Conservation (phyloP, 164 flowering plant genomes). For the Aristolochia contorta region DNA sequence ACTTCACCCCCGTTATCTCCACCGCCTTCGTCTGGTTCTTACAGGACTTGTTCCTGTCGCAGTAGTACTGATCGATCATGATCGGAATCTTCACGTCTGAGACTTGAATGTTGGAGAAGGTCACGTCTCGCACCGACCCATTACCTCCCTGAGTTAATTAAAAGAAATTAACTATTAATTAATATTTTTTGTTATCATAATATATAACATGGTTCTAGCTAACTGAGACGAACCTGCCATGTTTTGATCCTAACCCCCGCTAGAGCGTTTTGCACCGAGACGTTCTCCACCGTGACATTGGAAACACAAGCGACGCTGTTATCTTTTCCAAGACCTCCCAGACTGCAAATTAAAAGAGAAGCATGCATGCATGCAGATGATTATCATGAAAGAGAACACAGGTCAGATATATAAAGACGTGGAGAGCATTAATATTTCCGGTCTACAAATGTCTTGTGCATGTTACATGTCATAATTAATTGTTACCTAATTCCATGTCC, state of each 20-base stretch:
- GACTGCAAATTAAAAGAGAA: constrained; percentile 14
- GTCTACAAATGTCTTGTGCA: too few species aligned
- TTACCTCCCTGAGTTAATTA: too few species aligned
- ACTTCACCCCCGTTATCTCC: constrained; percentile 50
- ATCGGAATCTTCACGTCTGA: constrained; percentile 57
- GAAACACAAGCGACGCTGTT: constrained; percentile 58
- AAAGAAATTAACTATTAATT: too few species aligned
- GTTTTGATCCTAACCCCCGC: constrained; percentile 64
- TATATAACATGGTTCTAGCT: too few species aligned
- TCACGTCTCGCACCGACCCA: constrained; percentile 52
- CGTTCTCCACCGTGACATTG: constrained; percentile 37
- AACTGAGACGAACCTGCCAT: constrained; percentile 41
- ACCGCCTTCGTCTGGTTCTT: constrained; percentile 74
- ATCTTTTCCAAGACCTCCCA: constrained; percentile 56
- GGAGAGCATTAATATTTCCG: neutral
- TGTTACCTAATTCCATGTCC: constrained; percentile 87
- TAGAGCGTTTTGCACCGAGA: constrained; percentile 33
- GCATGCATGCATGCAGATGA: too few species aligned
- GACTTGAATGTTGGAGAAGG: constrained; percentile 66
- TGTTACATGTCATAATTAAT: neutral
- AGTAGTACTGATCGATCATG: constrained; percentile 78
- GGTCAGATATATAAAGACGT: neutral
- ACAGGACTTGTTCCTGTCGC: constrained; percentile 56
- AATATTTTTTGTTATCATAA: too few species aligned
- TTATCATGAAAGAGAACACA: too few species aligned